Conservation (phyloP, 2,329 filamentous ascomycete species). For the Pseudophaeomoniella oleicola region DNA sequence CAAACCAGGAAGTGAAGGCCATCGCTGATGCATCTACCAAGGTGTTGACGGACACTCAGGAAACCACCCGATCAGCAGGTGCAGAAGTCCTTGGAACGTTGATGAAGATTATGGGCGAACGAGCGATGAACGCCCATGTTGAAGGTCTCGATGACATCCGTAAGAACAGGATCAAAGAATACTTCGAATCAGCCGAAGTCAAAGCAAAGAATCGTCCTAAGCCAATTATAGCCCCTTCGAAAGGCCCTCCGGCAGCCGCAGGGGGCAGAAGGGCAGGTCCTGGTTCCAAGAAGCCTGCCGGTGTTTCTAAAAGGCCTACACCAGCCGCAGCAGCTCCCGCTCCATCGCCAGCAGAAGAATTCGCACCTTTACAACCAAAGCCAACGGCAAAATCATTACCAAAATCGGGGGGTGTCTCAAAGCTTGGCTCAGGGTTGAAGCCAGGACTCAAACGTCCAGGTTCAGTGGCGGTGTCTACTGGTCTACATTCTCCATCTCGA, state of each 20-base stretch:
- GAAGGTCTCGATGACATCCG: constrained; percentile 91
- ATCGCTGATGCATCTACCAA: constrained; percentile 87
- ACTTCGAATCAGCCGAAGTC: constrained; percentile 64
- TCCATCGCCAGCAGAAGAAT: constrained; percentile 37
- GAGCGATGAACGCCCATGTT: constrained; percentile 83
- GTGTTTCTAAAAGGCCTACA: constrained; percentile 32
- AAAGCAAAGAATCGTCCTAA: constrained; percentile 90
- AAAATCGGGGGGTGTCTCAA: constrained; percentile 23
- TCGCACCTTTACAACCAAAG: constrained; percentile 36
- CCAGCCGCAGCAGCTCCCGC: constrained; percentile 32
- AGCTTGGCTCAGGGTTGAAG: constrained; percentile 17
- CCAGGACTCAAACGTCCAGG: constrained; percentile 29
- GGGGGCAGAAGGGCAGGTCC: constrained; percentile 37
- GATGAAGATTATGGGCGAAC: constrained; percentile 97
- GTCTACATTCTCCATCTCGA: constrained; percentile 23
- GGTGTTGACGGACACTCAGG: constrained; percentile 75
- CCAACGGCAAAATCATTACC: constrained; percentile 23
- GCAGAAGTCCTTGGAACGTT: constrained; percentile 85
- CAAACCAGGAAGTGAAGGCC: constrained; percentile 65
- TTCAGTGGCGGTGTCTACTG: constrained; percentile 15
- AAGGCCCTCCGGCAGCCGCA: constrained; percentile 36
- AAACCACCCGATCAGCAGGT: constrained; percentile 71
- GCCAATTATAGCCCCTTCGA: constrained; percentile 47
- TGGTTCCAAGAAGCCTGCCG: constrained; percentile 34
- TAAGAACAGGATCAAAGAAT: constrained; percentile 93